phyloP scores from a whole-genome alignment of 305 asterid species.

The Rubia occidens region DNA sequence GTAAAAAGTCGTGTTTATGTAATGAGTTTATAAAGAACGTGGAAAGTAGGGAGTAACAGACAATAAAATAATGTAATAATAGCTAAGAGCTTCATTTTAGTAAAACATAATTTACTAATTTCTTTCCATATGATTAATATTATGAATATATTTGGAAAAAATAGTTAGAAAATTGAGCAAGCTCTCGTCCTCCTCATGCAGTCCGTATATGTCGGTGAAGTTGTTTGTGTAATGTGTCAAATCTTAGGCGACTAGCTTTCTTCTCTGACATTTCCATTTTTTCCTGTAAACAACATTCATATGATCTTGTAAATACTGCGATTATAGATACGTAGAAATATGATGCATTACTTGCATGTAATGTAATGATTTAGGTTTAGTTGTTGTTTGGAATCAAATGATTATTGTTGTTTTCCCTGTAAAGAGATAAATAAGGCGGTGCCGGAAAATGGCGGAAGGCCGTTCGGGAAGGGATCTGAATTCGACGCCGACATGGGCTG shows the following conservation, averaged over 20 bases:
- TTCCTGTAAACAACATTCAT: not conserved
- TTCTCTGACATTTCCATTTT: not conserved
- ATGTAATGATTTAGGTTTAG: conserved; percentile 4
- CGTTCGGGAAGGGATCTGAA: conserved; percentile 35
- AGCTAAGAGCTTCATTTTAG: too few relatives aligned
- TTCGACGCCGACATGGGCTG: conserved; percentile 62
- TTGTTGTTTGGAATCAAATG: conserved; percentile 1
- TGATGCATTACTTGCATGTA: not conserved
- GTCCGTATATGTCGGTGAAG: conserved; percentile 31
- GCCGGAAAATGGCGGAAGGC: conserved; percentile 17
- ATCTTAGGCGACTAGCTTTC: not conserved
- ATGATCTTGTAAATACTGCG: not conserved
- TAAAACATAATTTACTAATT: not conserved
- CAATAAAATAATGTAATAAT: not conserved
- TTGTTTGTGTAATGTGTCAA: conserved; percentile 22
- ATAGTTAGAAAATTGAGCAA: not conserved
- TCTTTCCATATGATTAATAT: not conserved
- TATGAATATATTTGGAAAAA: not conserved
- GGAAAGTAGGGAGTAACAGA: too few relatives aligned
- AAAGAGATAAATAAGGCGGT: not conserved
- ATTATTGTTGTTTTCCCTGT: conserved; percentile 1
- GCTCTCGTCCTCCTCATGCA: not conserved
- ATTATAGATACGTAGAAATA: not conserved
- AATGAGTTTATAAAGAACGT: too few relatives aligned
- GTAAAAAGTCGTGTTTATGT: too few relatives aligned